A percentile compares a stretch with the other conserved stretches of the same genome.
These are phyloP conservation scores for Fusarium tjaetaba DNA, from an alignment of 2,329 filamentous ascomycete genomes.

Conservation along the genomic window DNA sequence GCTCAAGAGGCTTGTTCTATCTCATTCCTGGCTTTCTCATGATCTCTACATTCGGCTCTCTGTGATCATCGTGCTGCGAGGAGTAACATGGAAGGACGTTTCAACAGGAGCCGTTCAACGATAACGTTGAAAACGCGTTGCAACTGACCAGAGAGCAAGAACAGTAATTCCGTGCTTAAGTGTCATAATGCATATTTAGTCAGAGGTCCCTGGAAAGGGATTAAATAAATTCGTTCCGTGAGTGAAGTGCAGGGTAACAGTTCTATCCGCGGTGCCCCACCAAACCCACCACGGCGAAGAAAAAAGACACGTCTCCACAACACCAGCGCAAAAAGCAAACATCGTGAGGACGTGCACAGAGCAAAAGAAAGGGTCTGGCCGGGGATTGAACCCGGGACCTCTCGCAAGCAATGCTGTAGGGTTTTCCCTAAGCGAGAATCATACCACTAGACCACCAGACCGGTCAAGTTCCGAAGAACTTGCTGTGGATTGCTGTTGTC, in stretches of 20 bases:
- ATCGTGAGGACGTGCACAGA: not conserved
- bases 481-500: not conserved
- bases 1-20: accelerated
- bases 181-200: too few relatives aligned
- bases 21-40: not conserved
- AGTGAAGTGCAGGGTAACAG: too few relatives aligned
- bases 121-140: not conserved
- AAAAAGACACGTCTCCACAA: not conserved
- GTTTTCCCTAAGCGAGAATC: constrained; percentile 74
- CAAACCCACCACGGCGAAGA: not conserved
- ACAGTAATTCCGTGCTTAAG: too few relatives aligned
- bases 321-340: not conserved
- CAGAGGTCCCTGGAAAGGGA: too few relatives aligned
- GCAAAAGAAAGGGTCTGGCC: constrained; percentile 53
- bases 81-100: too few relatives aligned
- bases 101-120: not conserved
- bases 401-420: constrained; percentile 53
- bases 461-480: constrained; percentile 5
- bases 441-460: constrained; percentile 73
- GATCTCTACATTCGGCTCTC: too few relatives aligned
- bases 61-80: too few relatives aligned
- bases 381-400: constrained; percentile 60
- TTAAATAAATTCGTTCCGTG: too few relatives aligned
- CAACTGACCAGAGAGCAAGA: accelerated
- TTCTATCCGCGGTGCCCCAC: not conserved